Conservation (phyloP, 2,329 filamentous ascomycete genomes). For the Plenodomus lindquistii region DNA sequence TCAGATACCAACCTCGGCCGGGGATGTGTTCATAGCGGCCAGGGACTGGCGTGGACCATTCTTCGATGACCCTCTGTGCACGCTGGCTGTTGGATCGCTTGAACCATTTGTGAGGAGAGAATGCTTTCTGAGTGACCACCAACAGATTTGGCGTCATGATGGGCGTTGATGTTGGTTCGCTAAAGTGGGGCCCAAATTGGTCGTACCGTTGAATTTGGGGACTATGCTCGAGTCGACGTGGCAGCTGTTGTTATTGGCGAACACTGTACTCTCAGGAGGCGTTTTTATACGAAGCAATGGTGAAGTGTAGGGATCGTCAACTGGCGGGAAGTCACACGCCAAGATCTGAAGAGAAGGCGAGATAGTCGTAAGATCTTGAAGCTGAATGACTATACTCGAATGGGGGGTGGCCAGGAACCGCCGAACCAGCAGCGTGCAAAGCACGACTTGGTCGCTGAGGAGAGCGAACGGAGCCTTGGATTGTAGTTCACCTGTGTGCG, state of each 20-base stretch:
- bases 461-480: slow-evolving; percentile 20
- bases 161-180: slow-evolving; percentile 6
- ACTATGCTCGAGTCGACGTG: background rate
- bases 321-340: slow-evolving; percentile 2
- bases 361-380: slow-evolving; percentile 1
- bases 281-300: background rate
- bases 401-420: slow-evolving; percentile 24
- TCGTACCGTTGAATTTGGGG: background rate
- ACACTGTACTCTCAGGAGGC: background rate
- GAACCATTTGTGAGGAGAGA: slow-evolving; percentile 57
- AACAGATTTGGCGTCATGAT: slow-evolving; percentile 57
- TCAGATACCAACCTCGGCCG: slow-evolving; percentile 55
- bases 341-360: slow-evolving; percentile 4
- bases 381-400: slow-evolving; percentile 9
- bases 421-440: slow-evolving; percentile 31
- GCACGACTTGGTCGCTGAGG: slow-evolving; percentile 31
- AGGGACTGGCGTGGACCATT: slow-evolving; percentile 53
- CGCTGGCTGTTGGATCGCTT: slow-evolving; percentile 45
- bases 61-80: slow-evolving; percentile 49
- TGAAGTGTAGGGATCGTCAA: background rate
- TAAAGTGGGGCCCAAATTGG: background rate
- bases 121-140: slow-evolving; percentile 53
- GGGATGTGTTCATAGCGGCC: slow-evolving; percentile 56
- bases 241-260: background rate
- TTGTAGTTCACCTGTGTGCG: slow-evolving; percentile 15